Conservation (phyloP, 805 yeast species). For the Yamadazyma kitorensis region DNA sequence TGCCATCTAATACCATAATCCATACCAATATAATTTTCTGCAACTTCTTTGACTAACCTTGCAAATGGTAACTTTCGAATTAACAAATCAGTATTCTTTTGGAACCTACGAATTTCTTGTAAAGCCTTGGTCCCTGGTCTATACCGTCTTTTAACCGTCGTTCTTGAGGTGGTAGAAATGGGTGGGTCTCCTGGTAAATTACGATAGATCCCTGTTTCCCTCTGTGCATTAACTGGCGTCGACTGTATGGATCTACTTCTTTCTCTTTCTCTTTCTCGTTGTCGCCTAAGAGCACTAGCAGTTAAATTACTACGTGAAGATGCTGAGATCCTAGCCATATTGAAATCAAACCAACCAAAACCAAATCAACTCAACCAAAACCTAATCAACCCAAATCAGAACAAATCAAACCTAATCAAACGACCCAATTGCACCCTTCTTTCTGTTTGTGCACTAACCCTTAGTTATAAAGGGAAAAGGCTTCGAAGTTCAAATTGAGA, state of each 20-base stretch:
- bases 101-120: conserved; percentile 65
- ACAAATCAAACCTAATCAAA: too few relatives aligned
- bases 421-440: too few relatives aligned
- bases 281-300: not conserved
- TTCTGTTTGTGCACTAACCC: too few relatives aligned
- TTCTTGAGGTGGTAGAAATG: conserved; percentile 12
- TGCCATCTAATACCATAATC: conserved; percentile 73
- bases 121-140: conserved; percentile 67
- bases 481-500: too few relatives aligned
- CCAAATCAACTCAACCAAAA: too few relatives aligned
- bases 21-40: conserved; percentile 53
- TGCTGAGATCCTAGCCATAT: conserved; percentile 10
- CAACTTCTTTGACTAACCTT: conserved; percentile 69
- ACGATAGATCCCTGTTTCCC: conserved; percentile 9
- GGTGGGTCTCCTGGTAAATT: conserved; percentile 28
- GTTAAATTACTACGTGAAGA: not conserved
- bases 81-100: conserved; percentile 63
- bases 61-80: conserved; percentile 77
- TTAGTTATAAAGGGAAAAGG: too few relatives aligned
- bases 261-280: not conserved
- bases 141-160: conserved; percentile 40
- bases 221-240: conserved; percentile 5
- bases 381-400: too few relatives aligned
- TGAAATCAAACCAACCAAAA: not conserved
- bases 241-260: not conserved